Percentiles rank a stretch among this genome's conserved stretches.
These are phyloP conservation scores for Fonsecaea nubica DNA, from an alignment of 2,329 filamentous ascomycete genomes.

Conservation along the genomic window DNA sequence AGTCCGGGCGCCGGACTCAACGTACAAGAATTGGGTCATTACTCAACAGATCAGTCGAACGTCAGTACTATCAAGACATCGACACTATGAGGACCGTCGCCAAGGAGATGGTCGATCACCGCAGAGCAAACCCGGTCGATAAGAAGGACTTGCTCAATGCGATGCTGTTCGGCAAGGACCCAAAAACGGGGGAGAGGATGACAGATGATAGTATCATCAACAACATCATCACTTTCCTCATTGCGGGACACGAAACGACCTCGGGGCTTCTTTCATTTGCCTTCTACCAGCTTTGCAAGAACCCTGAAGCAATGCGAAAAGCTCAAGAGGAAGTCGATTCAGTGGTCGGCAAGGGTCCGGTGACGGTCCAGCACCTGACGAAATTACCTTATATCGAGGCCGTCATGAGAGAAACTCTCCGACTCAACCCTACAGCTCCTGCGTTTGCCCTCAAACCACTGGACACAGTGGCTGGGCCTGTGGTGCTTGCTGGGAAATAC, in stretches of 20 bases:
- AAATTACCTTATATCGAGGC: slow-evolving; percentile 72
- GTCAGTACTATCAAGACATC: slow-evolving; percentile 35
- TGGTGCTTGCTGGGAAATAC: slow-evolving; percentile 61
- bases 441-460: slow-evolving; percentile 61
- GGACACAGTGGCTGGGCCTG: slow-evolving; percentile 27
- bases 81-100: slow-evolving; percentile 36
- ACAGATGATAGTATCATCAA: slow-evolving; percentile 68
- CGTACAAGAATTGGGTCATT: slow-evolving; percentile 55
- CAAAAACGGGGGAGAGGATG: slow-evolving; percentile 65
- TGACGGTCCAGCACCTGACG: slow-evolving; percentile 62
- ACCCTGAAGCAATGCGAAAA: slow-evolving; percentile 65
- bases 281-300: slow-evolving; percentile 69
- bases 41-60: slow-evolving; percentile 27
- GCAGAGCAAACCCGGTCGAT: slow-evolving; percentile 61
- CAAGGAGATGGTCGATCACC: slow-evolving; percentile 62
- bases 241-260: slow-evolving; percentile 70
- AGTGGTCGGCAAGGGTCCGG: slow-evolving; percentile 63
- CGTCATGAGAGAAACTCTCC: slow-evolving; percentile 70
- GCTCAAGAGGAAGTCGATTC: slow-evolving; percentile 72
- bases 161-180: slow-evolving; percentile 65
- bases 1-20: slow-evolving; percentile 58
- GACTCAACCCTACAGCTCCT: slow-evolving; percentile 67
- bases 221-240: slow-evolving; percentile 71
- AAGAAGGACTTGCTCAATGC: slow-evolving; percentile 65
- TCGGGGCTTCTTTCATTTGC: slow-evolving; percentile 70